Percentiles rank a stretch among this genome's conserved stretches.
phyloP scores from a whole-genome alignment of 176 grass and related monocot genomes.

The Otatea glauca region DNA sequence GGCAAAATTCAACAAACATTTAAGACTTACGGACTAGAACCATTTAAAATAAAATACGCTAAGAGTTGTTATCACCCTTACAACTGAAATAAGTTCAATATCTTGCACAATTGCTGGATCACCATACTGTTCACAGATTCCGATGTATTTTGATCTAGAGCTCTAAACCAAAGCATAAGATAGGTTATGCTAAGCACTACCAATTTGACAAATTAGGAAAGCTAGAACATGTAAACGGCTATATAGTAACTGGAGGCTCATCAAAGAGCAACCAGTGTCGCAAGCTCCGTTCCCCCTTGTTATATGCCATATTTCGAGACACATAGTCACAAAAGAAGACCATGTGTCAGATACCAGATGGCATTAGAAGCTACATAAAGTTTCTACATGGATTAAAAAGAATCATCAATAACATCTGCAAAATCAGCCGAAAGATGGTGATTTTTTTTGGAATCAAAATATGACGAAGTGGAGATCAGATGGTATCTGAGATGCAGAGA shows the following conservation, averaged over 20 bases:
- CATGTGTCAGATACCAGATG: slow-evolving; percentile 28
- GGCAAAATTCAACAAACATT: neutral
- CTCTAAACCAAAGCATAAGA: neutral
- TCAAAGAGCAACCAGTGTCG: slow-evolving; percentile 8
- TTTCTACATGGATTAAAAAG: neutral
- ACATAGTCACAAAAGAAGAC: neutral
- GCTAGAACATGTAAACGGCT: neutral
- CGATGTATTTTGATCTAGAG: neutral
- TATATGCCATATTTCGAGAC: slow-evolving; percentile 37
- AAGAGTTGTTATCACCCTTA: neutral
- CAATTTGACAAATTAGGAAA: too few relatives aligned
- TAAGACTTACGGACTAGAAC: neutral
- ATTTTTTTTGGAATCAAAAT: neutral
- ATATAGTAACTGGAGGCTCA: slow-evolving; percentile 33
- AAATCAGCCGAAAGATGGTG: slow-evolving; percentile 42
- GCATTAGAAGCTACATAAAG: neutral
- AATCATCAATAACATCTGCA: neutral
- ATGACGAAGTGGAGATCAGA: slow-evolving; percentile 29
- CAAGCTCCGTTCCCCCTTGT: slow-evolving; percentile 8
- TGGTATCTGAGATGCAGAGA: slow-evolving; percentile 34
- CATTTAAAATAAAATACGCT: neutral
- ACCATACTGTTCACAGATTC: neutral
- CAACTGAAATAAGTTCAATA: neutral
- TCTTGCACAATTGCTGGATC: neutral
- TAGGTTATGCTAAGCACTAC: neutral